Conservation (phyloP, 73 alveolate genomes). For the Paramecium octaurelia region DNA sequence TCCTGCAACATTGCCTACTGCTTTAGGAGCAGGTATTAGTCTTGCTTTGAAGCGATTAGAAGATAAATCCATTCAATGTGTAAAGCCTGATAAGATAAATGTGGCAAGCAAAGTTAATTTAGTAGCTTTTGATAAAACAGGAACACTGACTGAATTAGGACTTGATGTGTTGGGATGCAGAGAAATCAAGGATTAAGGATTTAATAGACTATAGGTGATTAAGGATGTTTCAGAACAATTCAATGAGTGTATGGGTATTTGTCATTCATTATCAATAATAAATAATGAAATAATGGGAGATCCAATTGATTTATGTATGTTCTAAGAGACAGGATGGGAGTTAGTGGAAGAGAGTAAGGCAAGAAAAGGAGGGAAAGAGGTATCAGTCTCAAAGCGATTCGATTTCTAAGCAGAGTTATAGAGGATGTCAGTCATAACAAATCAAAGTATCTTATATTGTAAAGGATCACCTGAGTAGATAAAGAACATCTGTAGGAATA, state of each 20-base stretch:
- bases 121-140: slow-evolving; percentile 95
- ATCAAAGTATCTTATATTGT: slow-evolving; percentile 58
- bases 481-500: slow-evolving; percentile 68
- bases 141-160: slow-evolving; percentile 95
- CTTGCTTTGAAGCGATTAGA: slow-evolving; percentile 76
- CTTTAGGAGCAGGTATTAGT: slow-evolving; percentile 77
- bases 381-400: slow-evolving; percentile 69
- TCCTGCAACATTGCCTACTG: slow-evolving; percentile 86
- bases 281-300: slow-evolving; percentile 90
- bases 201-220: neutral
- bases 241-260: slow-evolving; percentile 70
- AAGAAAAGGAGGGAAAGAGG: slow-evolving; percentile 44
- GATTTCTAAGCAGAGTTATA: slow-evolving; percentile 83
- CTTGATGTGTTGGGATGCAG: slow-evolving; percentile 78
- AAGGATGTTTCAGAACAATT: neutral
- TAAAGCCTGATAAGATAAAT: slow-evolving; percentile 85
- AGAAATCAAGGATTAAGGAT: neutral
- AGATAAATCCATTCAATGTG: slow-evolving; percentile 73
- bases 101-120: slow-evolving; percentile 85
- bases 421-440: slow-evolving; percentile 90
- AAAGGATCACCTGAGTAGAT: slow-evolving; percentile 91
- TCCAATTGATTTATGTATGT: slow-evolving; percentile 95
- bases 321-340: slow-evolving; percentile 89
- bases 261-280: slow-evolving; percentile 88
- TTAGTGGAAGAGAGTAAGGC: slow-evolving; percentile 65